A percentile compares a stretch with the other conserved stretches of the same genome.
Conservation (phyloP, 2,329 filamentous ascomycete genomes). For the Cercospora nicotianae region DNA sequence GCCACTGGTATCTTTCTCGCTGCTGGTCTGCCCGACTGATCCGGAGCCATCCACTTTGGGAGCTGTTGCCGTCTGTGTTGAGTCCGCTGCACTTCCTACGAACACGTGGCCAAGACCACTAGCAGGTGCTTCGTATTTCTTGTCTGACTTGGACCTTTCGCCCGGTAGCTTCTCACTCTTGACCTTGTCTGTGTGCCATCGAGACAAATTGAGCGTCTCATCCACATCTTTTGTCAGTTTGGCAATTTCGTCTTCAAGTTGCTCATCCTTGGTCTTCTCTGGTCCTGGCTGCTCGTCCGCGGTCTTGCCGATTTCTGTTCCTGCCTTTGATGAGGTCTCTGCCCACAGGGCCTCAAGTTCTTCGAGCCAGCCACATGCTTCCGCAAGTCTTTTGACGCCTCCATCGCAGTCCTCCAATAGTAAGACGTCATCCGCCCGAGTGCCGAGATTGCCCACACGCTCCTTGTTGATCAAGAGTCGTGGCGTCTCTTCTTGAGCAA, state of each 20-base stretch:
- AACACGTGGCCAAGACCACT: slow-evolving; percentile 17
- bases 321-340: slow-evolving; percentile 60
- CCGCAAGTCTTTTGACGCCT: slow-evolving; percentile 75
- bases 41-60: slow-evolving; percentile 9
- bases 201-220: slow-evolving; percentile 52
- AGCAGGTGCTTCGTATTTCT: slow-evolving; percentile 8
- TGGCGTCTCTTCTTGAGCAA: slow-evolving; percentile 63
- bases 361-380: slow-evolving; percentile 78
- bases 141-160: slow-evolving; percentile 5
- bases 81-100: slow-evolving; percentile 4
- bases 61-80: neutral
- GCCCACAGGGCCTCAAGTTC: slow-evolving; percentile 80
- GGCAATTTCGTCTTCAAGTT: slow-evolving; percentile 58
- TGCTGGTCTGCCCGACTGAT: neutral
- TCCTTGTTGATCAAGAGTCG: slow-evolving; percentile 87
- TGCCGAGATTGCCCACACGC: slow-evolving; percentile 74
- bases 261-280: slow-evolving; percentile 54
- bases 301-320: slow-evolving; percentile 41
- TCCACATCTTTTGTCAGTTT: slow-evolving; percentile 61
- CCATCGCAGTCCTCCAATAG: slow-evolving; percentile 79
- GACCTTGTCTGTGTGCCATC: slow-evolving; percentile 45
- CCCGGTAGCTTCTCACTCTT: slow-evolving; percentile 24
- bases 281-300: slow-evolving; percentile 26
- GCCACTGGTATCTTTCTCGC: neutral
- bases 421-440: slow-evolving; percentile 78